Conservation (phyloP, 441 rosid genomes). For the Syzygium syzygioides region DNA sequence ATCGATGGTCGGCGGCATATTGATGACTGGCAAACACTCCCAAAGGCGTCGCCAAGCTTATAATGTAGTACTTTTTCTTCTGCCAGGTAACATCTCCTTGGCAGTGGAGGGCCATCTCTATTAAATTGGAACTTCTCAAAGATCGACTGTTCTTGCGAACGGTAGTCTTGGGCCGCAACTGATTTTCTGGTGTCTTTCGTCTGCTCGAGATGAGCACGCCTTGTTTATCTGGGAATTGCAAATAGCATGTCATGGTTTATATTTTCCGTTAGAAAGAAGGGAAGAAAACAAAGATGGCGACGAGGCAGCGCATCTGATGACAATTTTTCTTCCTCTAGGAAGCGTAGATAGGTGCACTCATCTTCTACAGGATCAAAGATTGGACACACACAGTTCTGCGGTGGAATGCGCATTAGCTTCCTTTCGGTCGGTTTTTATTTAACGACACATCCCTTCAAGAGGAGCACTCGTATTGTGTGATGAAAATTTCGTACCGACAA, state of each 20-base stretch:
- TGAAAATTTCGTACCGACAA: neutral
- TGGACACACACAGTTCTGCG: neutral
- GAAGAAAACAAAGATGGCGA: neutral
- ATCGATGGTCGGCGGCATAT: neutral
- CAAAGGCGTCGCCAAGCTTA: neutral
- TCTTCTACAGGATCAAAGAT: neutral
- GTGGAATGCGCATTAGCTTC: neutral
- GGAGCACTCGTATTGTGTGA: neutral
- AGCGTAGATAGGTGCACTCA: neutral
- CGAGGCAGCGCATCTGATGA: neutral
- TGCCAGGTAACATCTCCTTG: neutral
- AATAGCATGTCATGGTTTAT: neutral
- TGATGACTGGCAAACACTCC: no score
- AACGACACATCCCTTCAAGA: neutral
- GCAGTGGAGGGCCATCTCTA: neutral
- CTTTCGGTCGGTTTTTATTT: neutral
- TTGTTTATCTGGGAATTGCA: neutral
- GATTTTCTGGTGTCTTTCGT: neutral
- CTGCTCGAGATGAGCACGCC: neutral
- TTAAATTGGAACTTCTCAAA: neutral
- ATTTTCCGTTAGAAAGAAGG: neutral
- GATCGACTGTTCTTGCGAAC: neutral
- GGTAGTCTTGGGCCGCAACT: neutral
- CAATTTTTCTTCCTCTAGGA: neutral
- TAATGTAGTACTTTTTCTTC: neutral